Percentiles rank a stretch among this genome's conserved stretches.
phyloP scores from a whole-genome alignment of 257 asterid genomes.

The Solanum etuberosum region DNA sequence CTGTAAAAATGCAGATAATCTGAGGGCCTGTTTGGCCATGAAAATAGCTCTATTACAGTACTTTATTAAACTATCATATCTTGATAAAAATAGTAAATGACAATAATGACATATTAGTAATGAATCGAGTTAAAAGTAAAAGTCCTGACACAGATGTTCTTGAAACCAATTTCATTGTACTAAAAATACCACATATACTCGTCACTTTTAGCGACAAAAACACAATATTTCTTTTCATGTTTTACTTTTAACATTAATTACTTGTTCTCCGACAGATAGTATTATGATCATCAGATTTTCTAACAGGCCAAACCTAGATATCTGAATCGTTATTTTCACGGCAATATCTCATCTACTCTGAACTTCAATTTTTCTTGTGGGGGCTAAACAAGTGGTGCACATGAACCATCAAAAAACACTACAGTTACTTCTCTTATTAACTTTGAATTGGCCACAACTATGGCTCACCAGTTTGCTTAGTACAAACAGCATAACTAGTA shows the following conservation, averaged over 20 bases:
- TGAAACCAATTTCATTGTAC: background rate
- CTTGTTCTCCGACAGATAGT: background rate
- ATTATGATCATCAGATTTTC: background rate
- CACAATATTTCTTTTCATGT: background rate
- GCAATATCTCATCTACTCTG: background rate
- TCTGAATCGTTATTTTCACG: background rate
- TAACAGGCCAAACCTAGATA: background rate
- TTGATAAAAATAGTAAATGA: background rate
- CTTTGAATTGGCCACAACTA: background rate
- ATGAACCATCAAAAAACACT: background rate
- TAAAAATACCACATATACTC: background rate
- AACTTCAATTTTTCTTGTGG: background rate
- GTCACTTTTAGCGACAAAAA: background rate
- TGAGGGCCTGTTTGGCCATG: background rate
- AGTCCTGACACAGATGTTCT: background rate
- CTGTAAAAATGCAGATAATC: background rate
- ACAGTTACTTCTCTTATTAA: background rate
- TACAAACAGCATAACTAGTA: background rate
- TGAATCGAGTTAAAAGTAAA: background rate
- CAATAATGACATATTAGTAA: background rate
- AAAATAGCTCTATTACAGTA: background rate
- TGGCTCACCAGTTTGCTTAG: background rate
- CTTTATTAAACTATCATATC: background rate
- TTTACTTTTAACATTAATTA: background rate
- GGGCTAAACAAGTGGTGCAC: background rate